phyloP scores from a whole-genome alignment of 805 yeast species.

The Candida khao-thaluensis region DNA sequence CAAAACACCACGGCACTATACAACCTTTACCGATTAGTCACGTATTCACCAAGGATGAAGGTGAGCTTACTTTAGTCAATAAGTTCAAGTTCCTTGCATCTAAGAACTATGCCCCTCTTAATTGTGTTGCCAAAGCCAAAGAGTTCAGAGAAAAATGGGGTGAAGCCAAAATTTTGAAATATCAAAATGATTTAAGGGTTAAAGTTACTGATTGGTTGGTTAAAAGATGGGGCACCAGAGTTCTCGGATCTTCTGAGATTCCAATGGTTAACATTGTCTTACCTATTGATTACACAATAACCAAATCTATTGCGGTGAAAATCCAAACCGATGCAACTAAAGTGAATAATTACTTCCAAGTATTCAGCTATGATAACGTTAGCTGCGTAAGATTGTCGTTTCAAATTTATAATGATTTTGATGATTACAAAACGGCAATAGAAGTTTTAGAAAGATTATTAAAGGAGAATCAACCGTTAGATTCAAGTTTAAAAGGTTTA shows the following conservation, averaged over 20 bases:
- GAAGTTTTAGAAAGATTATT: constrained; percentile 27
- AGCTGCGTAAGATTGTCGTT: constrained; percentile 50
- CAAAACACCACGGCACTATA: constrained; percentile 46
- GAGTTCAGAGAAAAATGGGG: constrained; percentile 59
- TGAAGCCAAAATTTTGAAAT: constrained; percentile 47
- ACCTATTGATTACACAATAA: constrained; percentile 10
- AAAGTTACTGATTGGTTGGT: constrained; percentile 33
- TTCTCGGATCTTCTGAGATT: background rate
- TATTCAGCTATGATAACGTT: constrained; percentile 17
- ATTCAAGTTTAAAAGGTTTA: no score
- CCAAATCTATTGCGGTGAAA: background rate
- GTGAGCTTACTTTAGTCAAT: constrained; percentile 31
- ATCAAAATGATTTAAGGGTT: constrained; percentile 38
- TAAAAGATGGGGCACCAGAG: constrained; percentile 12
- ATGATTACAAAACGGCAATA: constrained; percentile 52
- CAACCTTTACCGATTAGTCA: constrained; percentile 63
- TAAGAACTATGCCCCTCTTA: constrained; percentile 41
- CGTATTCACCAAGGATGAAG: constrained; percentile 33
- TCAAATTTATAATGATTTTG: constrained; percentile 56
- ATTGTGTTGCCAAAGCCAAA: constrained; percentile 48
- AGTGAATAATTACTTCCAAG: constrained; percentile 2
- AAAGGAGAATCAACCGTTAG: background rate
- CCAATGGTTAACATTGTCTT: constrained; percentile 13
- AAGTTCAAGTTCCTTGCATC: constrained; percentile 56
- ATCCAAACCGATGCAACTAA: background rate